Conservation (phyloP, 176 grass and related monocot species). For the Poa pratensis region DNA sequence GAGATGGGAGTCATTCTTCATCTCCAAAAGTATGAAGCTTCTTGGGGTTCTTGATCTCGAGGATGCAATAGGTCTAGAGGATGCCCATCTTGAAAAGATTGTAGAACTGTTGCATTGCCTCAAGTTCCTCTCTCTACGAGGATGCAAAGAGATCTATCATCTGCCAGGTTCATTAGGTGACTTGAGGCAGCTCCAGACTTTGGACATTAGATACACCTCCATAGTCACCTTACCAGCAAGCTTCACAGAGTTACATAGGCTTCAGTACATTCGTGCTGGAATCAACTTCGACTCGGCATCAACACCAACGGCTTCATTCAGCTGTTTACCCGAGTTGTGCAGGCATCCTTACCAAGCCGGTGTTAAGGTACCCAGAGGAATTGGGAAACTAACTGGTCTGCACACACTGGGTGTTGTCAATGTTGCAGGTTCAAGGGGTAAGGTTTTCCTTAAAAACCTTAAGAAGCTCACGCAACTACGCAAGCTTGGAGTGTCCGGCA, state of each 20-base stretch:
- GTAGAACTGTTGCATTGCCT: constrained; percentile 36
- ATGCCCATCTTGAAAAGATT: constrained; percentile 12
- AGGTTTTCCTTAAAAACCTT: neutral
- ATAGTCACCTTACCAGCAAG: neutral
- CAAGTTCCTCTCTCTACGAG: constrained; percentile 40
- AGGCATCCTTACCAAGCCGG: neutral
- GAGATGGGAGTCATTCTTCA: neutral
- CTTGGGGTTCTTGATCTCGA: constrained; percentile 53
- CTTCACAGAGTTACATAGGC: neutral
- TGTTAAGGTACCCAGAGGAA: neutral
- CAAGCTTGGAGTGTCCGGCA: neutral
- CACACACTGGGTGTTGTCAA: neutral
- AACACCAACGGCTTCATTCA: neutral
- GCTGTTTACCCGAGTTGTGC: neutral
- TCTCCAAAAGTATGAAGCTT: constrained; percentile 19
- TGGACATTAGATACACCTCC: neutral
- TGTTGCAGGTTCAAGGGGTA: neutral
- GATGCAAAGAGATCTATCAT: accelerated
- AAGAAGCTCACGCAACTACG: neutral
- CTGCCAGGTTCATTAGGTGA: constrained; percentile 27
- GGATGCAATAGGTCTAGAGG: neutral
- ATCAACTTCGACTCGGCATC: neutral
- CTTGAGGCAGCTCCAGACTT: neutral
- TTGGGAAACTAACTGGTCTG: neutral
- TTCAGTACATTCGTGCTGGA: neutral